These are phyloP conservation scores for Ustilago bromivora DNA, from an alignment of 1,284 basidiomycete genomes.

Conservation along the genomic window DNA sequence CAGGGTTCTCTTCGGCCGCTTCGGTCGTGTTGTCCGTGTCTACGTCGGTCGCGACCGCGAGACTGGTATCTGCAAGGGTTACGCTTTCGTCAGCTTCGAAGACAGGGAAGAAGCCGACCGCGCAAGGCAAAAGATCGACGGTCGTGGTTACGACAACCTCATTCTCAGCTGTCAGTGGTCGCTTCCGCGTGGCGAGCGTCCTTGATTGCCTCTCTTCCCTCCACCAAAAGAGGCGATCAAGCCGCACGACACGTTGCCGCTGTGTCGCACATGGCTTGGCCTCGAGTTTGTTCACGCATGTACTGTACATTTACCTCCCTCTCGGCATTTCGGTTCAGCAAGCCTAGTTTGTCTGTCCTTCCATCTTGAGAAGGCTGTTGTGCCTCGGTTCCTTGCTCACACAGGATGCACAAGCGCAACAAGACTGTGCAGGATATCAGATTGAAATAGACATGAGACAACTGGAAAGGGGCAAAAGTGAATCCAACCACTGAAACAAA, in stretches of 20 bases:
- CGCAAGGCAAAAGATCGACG: slow-evolving; percentile 93
- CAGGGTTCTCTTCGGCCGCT: slow-evolving; percentile 82
- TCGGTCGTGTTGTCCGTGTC: slow-evolving; percentile 81
- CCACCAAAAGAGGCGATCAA: slow-evolving; percentile 14
- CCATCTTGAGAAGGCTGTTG: neutral
- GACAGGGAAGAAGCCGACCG: slow-evolving; percentile 81
- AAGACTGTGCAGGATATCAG: slow-evolving; percentile 22
- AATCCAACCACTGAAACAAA: neutral
- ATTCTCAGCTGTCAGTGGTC: slow-evolving; percentile 90
- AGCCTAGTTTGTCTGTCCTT: slow-evolving; percentile 23
- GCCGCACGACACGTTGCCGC: neutral
- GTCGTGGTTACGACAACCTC: slow-evolving; percentile 88
- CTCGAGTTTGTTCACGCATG: slow-evolving; percentile 19
- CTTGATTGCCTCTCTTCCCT: slow-evolving; percentile 24
- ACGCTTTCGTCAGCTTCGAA: slow-evolving; percentile 95
- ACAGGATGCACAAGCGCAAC: neutral
- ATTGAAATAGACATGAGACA: slow-evolving; percentile 13
- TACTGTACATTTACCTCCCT: slow-evolving; percentile 47
- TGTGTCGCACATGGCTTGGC: neutral
- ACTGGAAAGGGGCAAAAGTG: neutral
- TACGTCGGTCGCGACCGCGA: slow-evolving; percentile 96
- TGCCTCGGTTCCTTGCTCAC: neutral
- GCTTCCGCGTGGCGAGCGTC: slow-evolving; percentile 66
- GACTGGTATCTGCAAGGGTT: slow-evolving; percentile 94
- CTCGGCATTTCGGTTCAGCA: slow-evolving; percentile 20